A percentile compares a stretch with the other conserved stretches of the same genome.
These are phyloP conservation scores for Avena eriantha DNA, from an alignment of 176 grass and related monocot genomes.

Conservation along the genomic window DNA sequence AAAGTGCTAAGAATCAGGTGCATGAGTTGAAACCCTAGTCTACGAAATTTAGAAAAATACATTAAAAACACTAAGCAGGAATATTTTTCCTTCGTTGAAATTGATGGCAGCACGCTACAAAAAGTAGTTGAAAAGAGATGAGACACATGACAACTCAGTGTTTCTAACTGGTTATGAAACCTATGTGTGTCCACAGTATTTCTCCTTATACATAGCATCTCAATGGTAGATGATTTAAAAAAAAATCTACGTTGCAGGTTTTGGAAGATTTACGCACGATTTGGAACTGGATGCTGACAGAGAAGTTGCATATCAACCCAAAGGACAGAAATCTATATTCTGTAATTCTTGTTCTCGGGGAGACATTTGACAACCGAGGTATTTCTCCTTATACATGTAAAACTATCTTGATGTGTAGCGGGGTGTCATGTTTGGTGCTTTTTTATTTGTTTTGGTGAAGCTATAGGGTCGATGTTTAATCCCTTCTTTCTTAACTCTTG, in stretches of 20 bases:
- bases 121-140: neutral
- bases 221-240: neutral
- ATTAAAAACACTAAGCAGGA: neutral
- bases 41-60: neutral
- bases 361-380: slow-evolving; percentile 97
- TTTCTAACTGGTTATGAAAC: neutral
- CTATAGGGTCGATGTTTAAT: neutral
- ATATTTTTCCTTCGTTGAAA: slow-evolving; percentile 9
- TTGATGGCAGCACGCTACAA: neutral
- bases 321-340: slow-evolving; percentile 78
- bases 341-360: slow-evolving; percentile 86
- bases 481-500: neutral
- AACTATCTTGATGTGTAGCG: neutral
- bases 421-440: neutral
- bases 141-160: slow-evolving; percentile 1
- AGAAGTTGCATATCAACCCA: slow-evolving; percentile 84
- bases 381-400: slow-evolving; percentile 43
- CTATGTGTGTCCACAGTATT: slow-evolving; percentile 12
- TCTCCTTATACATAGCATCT: slow-evolving; percentile 24
- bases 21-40: slow-evolving; percentile 5
- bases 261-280: slow-evolving; percentile 87
- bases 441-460: neutral
- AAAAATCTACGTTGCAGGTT: slow-evolving; percentile 49
- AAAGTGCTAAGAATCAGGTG: neutral
- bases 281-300: slow-evolving; percentile 91